Percentiles rank a stretch among this genome's conserved stretches.
Conservation (phyloP, 768 basidiomycete species). For the Pleurotus pulmonarius region DNA sequence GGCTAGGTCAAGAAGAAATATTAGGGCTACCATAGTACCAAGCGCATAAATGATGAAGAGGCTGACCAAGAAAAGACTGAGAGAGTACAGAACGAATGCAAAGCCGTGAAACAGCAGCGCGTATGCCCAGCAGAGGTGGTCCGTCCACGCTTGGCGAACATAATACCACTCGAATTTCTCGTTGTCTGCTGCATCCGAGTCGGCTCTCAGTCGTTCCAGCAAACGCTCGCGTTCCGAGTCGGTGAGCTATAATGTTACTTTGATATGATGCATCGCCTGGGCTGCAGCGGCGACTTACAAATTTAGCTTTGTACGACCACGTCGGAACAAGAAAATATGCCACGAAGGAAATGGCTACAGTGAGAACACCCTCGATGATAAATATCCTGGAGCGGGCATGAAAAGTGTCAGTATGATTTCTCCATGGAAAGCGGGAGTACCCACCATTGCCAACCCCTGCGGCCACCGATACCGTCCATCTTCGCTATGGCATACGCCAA, state of each 20-base stretch:
- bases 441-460: constrained; percentile 58
- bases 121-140: constrained; percentile 60
- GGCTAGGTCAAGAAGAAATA: constrained; percentile 29
- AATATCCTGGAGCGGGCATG: constrained; percentile 41
- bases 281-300: constrained; percentile 30
- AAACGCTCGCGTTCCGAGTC: constrained; percentile 48
- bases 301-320: constrained; percentile 55
- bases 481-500: constrained; percentile 56
- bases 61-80: constrained; percentile 54
- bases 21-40: too few relatives aligned
- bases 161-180: constrained; percentile 58
- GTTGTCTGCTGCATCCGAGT: constrained; percentile 49
- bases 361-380: constrained; percentile 53
- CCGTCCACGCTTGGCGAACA: constrained; percentile 51
- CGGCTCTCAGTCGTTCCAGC: constrained; percentile 42
- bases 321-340: constrained; percentile 57
- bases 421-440: neutral
- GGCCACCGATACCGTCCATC: constrained; percentile 60
- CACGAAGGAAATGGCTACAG: constrained; percentile 38
- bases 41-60: neutral
- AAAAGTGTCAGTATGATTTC: neutral
- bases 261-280: constrained; percentile 10
- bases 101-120: constrained; percentile 59
- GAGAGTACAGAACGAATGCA: constrained; percentile 54
- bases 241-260: constrained; percentile 35